These are phyloP conservation scores for Entonaema liquescens DNA, from an alignment of 495 filamentous ascomycete genomes.

Conservation along the genomic window DNA sequence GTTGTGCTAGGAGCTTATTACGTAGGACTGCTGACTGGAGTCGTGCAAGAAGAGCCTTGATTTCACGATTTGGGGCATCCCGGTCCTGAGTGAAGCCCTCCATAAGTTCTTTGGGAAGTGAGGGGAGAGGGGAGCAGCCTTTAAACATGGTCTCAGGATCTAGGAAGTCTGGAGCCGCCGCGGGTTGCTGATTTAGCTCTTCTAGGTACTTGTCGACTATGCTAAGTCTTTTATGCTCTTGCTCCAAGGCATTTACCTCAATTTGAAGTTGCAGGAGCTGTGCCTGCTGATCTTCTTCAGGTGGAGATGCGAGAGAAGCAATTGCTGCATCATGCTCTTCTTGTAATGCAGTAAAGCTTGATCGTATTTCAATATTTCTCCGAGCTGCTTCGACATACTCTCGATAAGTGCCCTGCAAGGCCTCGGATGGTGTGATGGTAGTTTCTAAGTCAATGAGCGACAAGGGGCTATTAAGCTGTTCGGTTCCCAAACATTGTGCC, in stretches of 20 bases:
- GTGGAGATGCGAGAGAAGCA: conserved; percentile 15
- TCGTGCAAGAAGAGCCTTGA: conserved; percentile 63
- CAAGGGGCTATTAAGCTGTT: conserved; percentile 47
- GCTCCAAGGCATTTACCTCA: conserved; percentile 56
- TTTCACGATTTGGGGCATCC: conserved; percentile 43
- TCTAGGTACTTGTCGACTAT: conserved; percentile 55
- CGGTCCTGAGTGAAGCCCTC: conserved; percentile 50
- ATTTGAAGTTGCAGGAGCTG: conserved; percentile 61
- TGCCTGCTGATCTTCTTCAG: conserved; percentile 37
- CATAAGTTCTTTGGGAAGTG: conserved; percentile 58
- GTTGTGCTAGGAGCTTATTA: conserved; percentile 67
- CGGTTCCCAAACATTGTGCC: conserved; percentile 39
- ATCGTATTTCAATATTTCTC: conserved; percentile 64
- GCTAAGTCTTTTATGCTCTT: conserved; percentile 62
- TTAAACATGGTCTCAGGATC: conserved; percentile 54
- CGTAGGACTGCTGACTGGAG: conserved; percentile 72
- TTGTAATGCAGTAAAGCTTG: conserved; percentile 54
- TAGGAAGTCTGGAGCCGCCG: conserved; percentile 58
- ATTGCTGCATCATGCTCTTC: conserved; percentile 38
- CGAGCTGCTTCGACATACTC: conserved; percentile 68
- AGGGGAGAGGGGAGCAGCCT: conserved; percentile 55
- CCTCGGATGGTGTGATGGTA: conserved; percentile 29
- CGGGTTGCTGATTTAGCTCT: conserved; percentile 64
- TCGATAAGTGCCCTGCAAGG: conserved; percentile 48
- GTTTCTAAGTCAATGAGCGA: conserved; percentile 48